Evolutionary conservation across 2,329 filamentous ascomycete species (phyloP), one percentile per base, ranked within the genome.

Genomic region (Diaporthe sp.): DNA sequence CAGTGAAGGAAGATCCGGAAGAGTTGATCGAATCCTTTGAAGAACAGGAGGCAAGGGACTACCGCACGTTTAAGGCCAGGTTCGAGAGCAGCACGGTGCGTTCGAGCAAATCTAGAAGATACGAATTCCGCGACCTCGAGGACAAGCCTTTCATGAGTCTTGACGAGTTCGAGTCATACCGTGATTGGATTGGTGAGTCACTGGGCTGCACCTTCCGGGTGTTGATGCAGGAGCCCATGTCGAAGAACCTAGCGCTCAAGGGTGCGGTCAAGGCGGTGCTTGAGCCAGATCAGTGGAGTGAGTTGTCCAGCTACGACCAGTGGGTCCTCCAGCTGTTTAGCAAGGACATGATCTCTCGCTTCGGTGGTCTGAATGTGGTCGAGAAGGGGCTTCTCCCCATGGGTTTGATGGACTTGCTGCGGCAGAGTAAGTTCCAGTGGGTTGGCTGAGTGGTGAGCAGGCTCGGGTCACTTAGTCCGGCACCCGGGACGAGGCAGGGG

Each of bases 291-390:
- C 62, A 31, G 71, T 74, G 25, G 70, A 75, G 78, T 53, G 73
- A 28, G n/a, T n/a, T 76, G 61, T 42, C 31, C 17, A 60, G 76
- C 17, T 86, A 87, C 77, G 81, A 82, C 80, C 81, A 80, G 73
- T 87, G 85, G 85, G 80, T 85, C 13, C 80, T 80, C 61, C 78
- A 80, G 72, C 77, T 87, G 37, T 86, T 86, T 80, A 82, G 80
- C 0, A 78, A 80, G 22, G 84, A 86, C 73, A 82, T 87, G 80
- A 82, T 82, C 61, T 79, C 82, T 72, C 80, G 79, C 51, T 86
- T 86, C 81, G 85, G 85, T 0, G 84, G 84, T 1, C 73, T 86
- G 72, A 80, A 81, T 42, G 80, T 87, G 67, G 84, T 85, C 5
- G 84, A 86, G 75, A 79, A 81, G 61, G 83, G 84, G 2, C 72